Evolutionary conservation across 306 rosid species (phyloP).

Genomic region (Castanea sativa): DNA sequence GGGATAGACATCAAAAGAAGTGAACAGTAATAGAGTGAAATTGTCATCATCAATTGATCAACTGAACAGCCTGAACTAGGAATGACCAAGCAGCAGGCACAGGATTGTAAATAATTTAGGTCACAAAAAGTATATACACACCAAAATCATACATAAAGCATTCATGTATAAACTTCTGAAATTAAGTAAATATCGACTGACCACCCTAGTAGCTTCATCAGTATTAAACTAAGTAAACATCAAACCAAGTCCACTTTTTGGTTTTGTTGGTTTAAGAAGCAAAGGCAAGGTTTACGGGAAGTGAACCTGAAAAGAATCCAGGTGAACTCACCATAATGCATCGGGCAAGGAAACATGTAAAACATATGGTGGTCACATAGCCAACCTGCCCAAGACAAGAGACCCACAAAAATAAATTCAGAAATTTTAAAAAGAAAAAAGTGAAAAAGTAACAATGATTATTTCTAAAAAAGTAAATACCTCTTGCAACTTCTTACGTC

Average conservation of each 20-base stretch:
- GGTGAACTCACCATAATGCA: constrained; percentile 79
- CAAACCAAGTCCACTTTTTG: background rate
- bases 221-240: background rate
- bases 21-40: background rate
- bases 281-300: constrained; percentile 3
- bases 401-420: constrained; percentile 2
- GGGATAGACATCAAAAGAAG: background rate
- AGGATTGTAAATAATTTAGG: background rate
- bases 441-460: background rate
- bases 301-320: constrained; percentile 1
- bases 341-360: constrained; percentile 91
- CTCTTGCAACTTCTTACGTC: constrained; percentile 99
- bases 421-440: background rate
- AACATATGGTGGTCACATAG: constrained; percentile 96
- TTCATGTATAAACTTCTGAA: background rate
- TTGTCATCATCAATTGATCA: background rate
- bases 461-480: constrained; percentile 35
- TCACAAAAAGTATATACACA: background rate
- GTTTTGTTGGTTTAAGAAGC: constrained; percentile 12
- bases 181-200: background rate
- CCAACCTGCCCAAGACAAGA: constrained; percentile 71
- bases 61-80: background rate
- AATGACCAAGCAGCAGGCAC: background rate
- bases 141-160: background rate
- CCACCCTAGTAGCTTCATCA: background rate